These are phyloP conservation scores for Linum usitatissimum DNA, from an alignment of 345 rosid species.

Conservation along the genomic window DNA sequence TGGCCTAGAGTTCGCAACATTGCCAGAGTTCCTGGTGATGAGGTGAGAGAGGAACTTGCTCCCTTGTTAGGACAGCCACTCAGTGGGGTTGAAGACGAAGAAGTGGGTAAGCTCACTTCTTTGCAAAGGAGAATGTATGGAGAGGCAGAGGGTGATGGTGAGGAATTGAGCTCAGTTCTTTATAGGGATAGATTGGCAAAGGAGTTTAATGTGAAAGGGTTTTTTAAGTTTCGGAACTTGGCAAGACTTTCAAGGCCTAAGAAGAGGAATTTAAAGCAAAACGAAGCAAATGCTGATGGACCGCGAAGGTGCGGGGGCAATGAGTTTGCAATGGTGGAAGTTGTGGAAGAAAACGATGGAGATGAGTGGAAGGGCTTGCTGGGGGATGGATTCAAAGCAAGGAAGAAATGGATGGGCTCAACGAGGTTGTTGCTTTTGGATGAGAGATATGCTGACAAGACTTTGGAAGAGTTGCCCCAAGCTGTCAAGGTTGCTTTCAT, in stretches of 20 bases:
- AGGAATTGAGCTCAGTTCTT: conserved; percentile 41
- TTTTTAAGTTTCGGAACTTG: conserved; percentile 58
- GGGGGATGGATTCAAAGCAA: conserved; percentile 54
- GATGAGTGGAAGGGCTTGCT: conserved; percentile 56
- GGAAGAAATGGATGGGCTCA: conserved; percentile 63
- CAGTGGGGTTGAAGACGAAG: conserved; percentile 12
- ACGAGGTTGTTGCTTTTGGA: conserved; percentile 90
- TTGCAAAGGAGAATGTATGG: conserved; percentile 36
- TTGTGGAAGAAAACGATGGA: conserved; percentile 31
- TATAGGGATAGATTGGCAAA: conserved; percentile 51
- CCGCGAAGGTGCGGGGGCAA: conserved; percentile 21
- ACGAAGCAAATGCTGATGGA: conserved; percentile 16
- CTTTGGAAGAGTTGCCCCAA: conserved; percentile 56
- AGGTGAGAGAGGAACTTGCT: conserved; percentile 37
- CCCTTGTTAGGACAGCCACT: conserved; percentile 19
- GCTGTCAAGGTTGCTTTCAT: conserved; percentile 64
- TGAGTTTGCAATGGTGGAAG: conserved; percentile 49
- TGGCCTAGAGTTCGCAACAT: conserved; percentile 75
- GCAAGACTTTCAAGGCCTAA: conserved; percentile 67
- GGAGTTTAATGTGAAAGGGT: conserved; percentile 57
- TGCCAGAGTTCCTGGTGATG: conserved; percentile 75
- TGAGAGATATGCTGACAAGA: conserved; percentile 42
- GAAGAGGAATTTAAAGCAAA: conserved; percentile 37
- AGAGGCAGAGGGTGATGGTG: conserved; percentile 41
- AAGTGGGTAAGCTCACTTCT: conserved; percentile 19